Base-by-base conservation (phyloP, 257 asterid genomes). In the Nicotiana tomentosiformis region DNA sequence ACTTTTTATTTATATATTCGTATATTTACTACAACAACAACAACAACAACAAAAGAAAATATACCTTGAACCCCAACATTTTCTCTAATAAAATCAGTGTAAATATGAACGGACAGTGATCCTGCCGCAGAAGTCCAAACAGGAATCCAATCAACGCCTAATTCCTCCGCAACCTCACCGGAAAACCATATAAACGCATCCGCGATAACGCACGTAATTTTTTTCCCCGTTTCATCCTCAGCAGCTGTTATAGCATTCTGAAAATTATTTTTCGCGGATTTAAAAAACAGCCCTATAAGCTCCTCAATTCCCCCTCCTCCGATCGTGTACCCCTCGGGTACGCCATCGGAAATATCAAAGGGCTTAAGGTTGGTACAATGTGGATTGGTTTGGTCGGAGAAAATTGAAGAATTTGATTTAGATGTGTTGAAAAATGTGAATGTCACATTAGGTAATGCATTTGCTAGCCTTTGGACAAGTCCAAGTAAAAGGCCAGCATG, bases 141-240 rank as follows among this genome's bases (percentile, higher is more conserved):
- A 29, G 93, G 89, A 60, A 90, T 69, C 95, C 93, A 91, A 20
- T 83, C 81, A 61, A 84, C 89, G 12, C 84, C 84, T 61, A 72
- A 46, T 30, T 89, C 90, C 80, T 49, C 82, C 18, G 95, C 90
- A 37, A 89, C 79, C 5, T 85, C 86, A 12, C 66, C 68, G 9
- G 89, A 77, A 64, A 91, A 91, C 88, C 89, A 86, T 72, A 91
- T 33, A 62, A 91, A 91, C 0, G 95, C 93, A 56, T 91, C 95
- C 2, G 92, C 88, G 53, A 91, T 17, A 10, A 90, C 76, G 49
- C 93, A 91, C 4, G 88, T 88, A 18, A 87, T 86, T 67, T 69
- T 84, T 70, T 33, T 60, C n/a, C 93, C 90, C 0, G 82, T 77
- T 18, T 83, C 93, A 37, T 81, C 69, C 84, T 78, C 92, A 3